These are phyloP conservation scores for Xanthoceras sorbifolium DNA, from an alignment of 345 rosid species.

Conservation along the genomic window DNA sequence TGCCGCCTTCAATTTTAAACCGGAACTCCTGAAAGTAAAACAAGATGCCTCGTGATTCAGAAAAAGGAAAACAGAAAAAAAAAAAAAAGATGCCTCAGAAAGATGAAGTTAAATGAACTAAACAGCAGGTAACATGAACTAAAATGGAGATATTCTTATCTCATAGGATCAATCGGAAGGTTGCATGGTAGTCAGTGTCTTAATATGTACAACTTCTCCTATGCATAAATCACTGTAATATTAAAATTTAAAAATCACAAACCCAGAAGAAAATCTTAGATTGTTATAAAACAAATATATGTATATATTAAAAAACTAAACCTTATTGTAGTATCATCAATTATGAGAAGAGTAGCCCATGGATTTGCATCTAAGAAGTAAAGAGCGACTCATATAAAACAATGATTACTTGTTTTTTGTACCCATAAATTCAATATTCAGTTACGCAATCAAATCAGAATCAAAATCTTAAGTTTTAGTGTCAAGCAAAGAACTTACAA, in stretches of 20 bases:
- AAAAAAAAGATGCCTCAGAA: conserved; percentile 5
- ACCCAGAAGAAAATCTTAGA: background rate
- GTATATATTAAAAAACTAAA: background rate
- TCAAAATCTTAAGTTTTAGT: background rate
- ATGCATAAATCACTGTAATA: conserved; percentile 32
- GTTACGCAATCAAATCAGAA: background rate
- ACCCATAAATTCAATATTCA: background rate
- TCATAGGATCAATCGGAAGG: conserved; percentile 37
- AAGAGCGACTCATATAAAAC: background rate
- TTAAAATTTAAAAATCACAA: conserved; percentile 19
- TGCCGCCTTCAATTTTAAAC: conserved; percentile 41
- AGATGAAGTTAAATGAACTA: background rate
- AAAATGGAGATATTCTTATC: conserved; percentile 36
- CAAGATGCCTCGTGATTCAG: background rate
- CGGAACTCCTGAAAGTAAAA: conserved; percentile 38
- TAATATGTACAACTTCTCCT: conserved; percentile 33
- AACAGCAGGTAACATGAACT: conserved; percentile 12
- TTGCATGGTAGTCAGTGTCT: conserved; percentile 37
- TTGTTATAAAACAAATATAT: background rate
- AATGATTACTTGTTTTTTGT: background rate
- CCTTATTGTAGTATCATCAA: background rate
- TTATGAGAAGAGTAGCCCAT: background rate
- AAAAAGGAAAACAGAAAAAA: too few relatives aligned
- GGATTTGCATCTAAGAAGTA: background rate
- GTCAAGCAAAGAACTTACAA: background rate